phyloP scores from a whole-genome alignment of 179 eudicot genomes.

The Camellia oleifera region DNA sequence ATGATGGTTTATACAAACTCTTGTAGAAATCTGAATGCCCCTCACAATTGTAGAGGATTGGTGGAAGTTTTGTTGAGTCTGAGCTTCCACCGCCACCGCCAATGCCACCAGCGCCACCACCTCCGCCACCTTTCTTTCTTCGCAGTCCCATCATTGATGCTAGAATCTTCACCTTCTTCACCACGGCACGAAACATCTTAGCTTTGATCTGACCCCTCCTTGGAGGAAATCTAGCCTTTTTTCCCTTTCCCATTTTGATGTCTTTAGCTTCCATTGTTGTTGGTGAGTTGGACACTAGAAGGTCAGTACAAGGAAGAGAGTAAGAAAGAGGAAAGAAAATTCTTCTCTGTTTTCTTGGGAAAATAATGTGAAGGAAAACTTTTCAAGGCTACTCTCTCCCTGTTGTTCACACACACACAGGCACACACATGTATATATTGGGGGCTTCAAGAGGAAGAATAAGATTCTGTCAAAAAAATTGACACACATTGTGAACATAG shows the following conservation, averaged over 20 bases:
- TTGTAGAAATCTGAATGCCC: not conserved
- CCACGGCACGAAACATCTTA: not conserved
- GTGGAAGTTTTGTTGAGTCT: too few species aligned
- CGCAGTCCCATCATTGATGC: not conserved
- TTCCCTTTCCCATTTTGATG: too few species aligned
- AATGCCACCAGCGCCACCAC: too few species aligned
- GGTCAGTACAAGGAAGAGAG: not conserved
- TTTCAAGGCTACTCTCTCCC: not conserved
- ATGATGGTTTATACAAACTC: too few species aligned
- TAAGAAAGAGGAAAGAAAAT: not conserved
- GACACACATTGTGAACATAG: not conserved
- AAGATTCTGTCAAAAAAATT: not conserved
- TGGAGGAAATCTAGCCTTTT: not conserved
- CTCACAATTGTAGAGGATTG: not conserved
- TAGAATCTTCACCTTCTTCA: not conserved
- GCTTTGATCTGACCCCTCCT: conserved; percentile 5
- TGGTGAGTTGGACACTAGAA: not conserved
- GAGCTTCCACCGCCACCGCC: not conserved
- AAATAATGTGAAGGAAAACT: not conserved
- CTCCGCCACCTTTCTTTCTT: not conserved
- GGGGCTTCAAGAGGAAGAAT: not conserved
- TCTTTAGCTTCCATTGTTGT: not conserved
- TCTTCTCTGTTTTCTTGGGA: not conserved
- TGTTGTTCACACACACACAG: too few species aligned
- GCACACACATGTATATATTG: not conserved